Percentiles rank a stretch among this genome's conserved stretches.
Evolutionary conservation across 257 asterid genomes (phyloP).

Genomic region (Rauvolfia tetraphylla): DNA sequence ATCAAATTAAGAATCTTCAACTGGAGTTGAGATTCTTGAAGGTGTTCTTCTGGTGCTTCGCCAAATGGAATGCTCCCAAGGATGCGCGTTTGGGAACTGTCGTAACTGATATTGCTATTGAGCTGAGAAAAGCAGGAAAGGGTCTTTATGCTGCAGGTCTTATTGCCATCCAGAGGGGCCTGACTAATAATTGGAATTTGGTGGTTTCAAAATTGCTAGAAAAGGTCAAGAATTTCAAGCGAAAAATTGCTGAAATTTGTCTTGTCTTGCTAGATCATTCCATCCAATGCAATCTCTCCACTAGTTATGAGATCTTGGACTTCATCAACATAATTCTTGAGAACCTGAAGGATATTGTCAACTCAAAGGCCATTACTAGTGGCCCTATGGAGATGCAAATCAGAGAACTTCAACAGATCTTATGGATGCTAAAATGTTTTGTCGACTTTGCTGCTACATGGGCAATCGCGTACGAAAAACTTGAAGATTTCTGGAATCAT

Average conservation of each 20-base stretch:
- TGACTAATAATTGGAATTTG: not conserved
- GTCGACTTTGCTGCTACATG: not conserved
- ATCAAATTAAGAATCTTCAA: too few relatives aligned
- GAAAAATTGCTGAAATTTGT: not conserved
- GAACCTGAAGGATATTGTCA: constrained; percentile 1
- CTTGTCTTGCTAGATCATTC: not conserved
- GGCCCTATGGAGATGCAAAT: not conserved
- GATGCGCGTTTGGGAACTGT: too few relatives aligned
- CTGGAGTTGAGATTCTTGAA: too few relatives aligned
- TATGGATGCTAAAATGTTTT: not conserved
- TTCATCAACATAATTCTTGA: not conserved
- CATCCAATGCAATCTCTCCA: not conserved
- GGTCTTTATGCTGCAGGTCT: too few relatives aligned
- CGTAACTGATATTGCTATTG: too few relatives aligned
- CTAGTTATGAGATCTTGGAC: not conserved
- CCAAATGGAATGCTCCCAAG: too few relatives aligned
- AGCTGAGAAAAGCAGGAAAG: too few relatives aligned
- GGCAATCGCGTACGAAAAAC: not conserved
- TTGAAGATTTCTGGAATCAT: not conserved
- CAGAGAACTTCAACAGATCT: not conserved
- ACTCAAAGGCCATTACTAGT: not conserved
- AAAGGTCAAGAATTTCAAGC: not conserved
- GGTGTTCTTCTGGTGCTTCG: too few relatives aligned
- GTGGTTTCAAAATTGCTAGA: not conserved
- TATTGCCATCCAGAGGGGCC: too few relatives aligned